phyloP scores from a whole-genome alignment of 208 protist genomes.

The Tritrichomonas foetus region DNA sequence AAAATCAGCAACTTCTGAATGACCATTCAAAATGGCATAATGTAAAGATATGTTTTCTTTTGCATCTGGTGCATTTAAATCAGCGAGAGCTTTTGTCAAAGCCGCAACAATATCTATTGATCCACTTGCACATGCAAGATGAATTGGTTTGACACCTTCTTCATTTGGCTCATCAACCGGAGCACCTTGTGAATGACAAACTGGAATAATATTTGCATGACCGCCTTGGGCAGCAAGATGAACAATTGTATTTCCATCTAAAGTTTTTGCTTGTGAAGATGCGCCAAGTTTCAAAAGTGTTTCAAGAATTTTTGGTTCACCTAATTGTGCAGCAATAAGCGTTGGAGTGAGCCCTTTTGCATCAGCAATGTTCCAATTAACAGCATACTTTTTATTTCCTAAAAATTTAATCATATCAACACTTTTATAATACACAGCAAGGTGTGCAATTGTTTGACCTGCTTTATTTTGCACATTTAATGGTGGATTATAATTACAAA shows the following conservation, averaged over 20 bases:
- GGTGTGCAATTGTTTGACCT: neutral
- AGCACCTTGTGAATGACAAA: neutral
- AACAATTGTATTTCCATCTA: slow-evolving; percentile 11
- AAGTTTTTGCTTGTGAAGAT: neutral
- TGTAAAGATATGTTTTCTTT: neutral
- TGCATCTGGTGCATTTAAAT: slow-evolving; percentile 24
- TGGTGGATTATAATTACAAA: neutral
- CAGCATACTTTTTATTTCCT: slow-evolving; percentile 23
- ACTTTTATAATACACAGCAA: neutral
- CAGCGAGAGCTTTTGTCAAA: neutral
- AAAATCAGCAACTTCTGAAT: neutral
- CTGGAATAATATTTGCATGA: neutral
- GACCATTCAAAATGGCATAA: neutral
- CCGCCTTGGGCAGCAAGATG: neutral
- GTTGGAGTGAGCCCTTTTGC: neutral
- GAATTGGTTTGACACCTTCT: neutral
- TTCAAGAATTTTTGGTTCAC: neutral
- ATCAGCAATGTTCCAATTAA: slow-evolving; percentile 28
- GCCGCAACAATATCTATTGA: neutral
- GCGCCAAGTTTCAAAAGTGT: neutral
- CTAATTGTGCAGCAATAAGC: neutral
- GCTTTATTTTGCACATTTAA: neutral
- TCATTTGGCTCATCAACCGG: slow-evolving; percentile 9
- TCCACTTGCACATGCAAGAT: neutral
- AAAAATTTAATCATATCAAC: slow-evolving; percentile 20